phyloP scores from a whole-genome alignment of 2,329 filamentous ascomycete genomes.

The Sarocladium oryzae region DNA sequence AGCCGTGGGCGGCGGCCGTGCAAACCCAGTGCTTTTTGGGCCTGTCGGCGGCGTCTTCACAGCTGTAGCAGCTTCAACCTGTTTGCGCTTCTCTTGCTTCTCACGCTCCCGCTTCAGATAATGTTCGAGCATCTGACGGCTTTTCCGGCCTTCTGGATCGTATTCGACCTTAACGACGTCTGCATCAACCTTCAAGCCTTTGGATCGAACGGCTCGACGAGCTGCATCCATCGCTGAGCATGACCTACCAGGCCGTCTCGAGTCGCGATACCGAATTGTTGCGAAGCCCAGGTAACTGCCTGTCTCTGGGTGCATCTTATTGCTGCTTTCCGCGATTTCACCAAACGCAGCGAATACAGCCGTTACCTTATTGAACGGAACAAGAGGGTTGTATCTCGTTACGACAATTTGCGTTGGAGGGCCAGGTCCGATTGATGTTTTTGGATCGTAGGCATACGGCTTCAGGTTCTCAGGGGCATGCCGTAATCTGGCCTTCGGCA shows the following conservation, averaged over 20 bases:
- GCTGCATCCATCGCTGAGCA: constrained; percentile 74
- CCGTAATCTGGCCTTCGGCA: constrained; percentile 63
- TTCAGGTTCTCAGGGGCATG: constrained; percentile 72
- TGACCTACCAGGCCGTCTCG: constrained; percentile 37
- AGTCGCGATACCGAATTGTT: constrained; percentile 81
- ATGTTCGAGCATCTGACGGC: constrained; percentile 69
- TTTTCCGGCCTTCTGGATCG: constrained; percentile 82
- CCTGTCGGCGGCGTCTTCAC: constrained; percentile 26
- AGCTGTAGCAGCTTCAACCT: constrained; percentile 22
- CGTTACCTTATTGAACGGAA: constrained; percentile 69
- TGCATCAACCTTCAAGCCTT: constrained; percentile 73
- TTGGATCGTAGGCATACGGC: constrained; percentile 74
- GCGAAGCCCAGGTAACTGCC: constrained; percentile 92
- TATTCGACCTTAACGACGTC: constrained; percentile 75
- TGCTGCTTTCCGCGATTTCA: constrained; percentile 83
- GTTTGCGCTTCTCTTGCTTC: constrained; percentile 40
- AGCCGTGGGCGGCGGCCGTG: constrained; percentile 66
- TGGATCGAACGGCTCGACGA: constrained; percentile 68
- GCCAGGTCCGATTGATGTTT: constrained; percentile 79
- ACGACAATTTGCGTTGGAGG: constrained; percentile 89
- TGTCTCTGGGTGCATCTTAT: constrained; percentile 91
- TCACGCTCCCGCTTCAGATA: constrained; percentile 63
- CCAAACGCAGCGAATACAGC: constrained; percentile 75
- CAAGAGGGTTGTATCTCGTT: constrained; percentile 90
- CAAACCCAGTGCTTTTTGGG: constrained; percentile 25